Conservation (phyloP, 192 early-diverging fungal genomes). For the Ramicandelaber brevisporus region DNA sequence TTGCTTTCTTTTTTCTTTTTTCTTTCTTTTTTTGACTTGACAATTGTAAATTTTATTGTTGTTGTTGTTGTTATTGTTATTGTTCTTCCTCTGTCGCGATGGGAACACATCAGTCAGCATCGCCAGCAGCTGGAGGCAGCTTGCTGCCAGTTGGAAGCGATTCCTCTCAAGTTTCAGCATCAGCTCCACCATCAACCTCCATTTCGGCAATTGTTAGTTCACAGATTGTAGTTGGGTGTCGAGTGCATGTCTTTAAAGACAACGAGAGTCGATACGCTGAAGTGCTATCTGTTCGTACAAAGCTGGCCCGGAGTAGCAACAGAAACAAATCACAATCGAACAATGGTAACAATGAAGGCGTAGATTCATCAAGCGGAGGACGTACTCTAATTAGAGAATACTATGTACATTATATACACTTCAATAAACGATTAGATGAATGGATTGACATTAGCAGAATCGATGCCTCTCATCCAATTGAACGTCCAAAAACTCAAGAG, state of each 20-base stretch:
- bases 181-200: constrained; percentile 7
- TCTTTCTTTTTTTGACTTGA: constrained; percentile 1
- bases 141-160: too few species aligned
- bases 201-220: constrained; percentile 5
- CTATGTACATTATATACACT: constrained; percentile 91
- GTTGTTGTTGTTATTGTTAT: constrained; percentile 2
- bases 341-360: constrained; percentile 9
- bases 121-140: too few species aligned
- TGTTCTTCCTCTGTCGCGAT: too few species aligned
- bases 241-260: constrained; percentile 31
- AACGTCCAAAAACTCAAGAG: constrained; percentile 29
- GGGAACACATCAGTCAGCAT: constrained; percentile 15
- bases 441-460: constrained; percentile 53
- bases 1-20: not conserved
- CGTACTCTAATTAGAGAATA: constrained; percentile 46
- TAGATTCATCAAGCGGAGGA: constrained; percentile 7
- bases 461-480: constrained; percentile 35
- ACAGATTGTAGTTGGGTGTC: constrained; percentile 25
- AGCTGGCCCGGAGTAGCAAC: constrained; percentile 14
- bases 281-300: constrained; percentile 46
- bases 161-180: too few species aligned
- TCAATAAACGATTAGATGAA: constrained; percentile 96
- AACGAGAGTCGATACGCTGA: constrained; percentile 58
- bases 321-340: constrained; percentile 17
- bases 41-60: not conserved